Conservation (phyloP, 257 asterid genomes). For the Anisodus acutangulus region DNA sequence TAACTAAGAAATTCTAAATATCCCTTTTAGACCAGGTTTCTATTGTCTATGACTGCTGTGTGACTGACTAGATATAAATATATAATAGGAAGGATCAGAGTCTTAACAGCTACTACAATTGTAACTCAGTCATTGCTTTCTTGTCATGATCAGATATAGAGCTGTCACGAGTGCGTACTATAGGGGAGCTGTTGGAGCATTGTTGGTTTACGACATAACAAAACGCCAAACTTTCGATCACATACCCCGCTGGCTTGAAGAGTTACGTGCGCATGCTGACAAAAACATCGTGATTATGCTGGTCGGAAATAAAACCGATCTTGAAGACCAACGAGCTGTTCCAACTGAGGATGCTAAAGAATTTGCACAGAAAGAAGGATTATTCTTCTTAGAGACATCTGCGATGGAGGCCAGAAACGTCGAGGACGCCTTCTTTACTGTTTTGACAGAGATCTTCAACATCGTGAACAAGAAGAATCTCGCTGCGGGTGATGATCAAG, state of each 20-base stretch:
- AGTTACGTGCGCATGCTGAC: too few species aligned
- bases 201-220: conserved; percentile 76
- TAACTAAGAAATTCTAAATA: too few species aligned
- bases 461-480: conserved; percentile 67
- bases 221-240: conserved; percentile 40
- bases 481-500: conserved; percentile 54
- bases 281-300: too few species aligned
- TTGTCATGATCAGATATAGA: conserved; percentile 56
- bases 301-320: too few species aligned
- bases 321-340: too few species aligned
- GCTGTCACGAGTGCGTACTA: conserved; percentile 84
- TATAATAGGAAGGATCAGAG: too few species aligned
- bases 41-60: not conserved
- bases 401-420: conserved; percentile 70
- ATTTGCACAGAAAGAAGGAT: conserved; percentile 64
- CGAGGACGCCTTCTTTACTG: conserved; percentile 67
- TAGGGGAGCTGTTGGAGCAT: conserved; percentile 79
- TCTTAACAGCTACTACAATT: too few species aligned
- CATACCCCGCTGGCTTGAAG: too few species aligned
- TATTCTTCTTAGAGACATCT: conserved; percentile 74
- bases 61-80: too few species aligned
- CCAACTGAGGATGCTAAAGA: conserved; percentile 37
- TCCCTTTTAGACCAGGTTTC: not conserved
- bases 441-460: conserved; percentile 71
- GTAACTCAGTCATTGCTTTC: too few species aligned